These are phyloP conservation scores for Hyphodiscus hymeniophilus DNA, from an alignment of 495 filamentous ascomycete genomes.

Conservation along the genomic window DNA sequence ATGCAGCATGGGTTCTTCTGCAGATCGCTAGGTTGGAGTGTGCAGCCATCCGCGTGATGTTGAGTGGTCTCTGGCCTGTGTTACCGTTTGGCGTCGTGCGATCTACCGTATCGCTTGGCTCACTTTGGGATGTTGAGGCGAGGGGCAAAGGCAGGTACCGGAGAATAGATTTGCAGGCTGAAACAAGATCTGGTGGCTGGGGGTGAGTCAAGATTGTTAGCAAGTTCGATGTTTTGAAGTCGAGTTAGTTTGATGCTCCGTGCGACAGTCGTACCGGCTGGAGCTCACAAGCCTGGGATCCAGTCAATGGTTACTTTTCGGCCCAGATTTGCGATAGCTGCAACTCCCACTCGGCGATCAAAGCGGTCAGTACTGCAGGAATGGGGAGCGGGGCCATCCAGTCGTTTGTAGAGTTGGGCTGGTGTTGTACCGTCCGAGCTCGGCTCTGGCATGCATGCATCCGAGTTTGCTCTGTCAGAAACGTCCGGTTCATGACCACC, in stretches of 20 bases:
- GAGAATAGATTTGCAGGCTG: background rate
- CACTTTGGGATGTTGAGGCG: background rate
- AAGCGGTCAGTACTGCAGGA: conserved; percentile 7
- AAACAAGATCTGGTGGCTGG: conserved; percentile 6
- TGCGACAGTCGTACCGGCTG: background rate
- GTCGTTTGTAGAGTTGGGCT: conserved; percentile 13
- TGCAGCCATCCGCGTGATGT: background rate
- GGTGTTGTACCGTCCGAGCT: conserved; percentile 8
- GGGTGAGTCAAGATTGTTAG: background rate
- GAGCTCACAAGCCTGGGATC: background rate
- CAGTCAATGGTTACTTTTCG: background rate
- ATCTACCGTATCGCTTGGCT: background rate
- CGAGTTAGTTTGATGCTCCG: background rate
- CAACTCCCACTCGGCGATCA: conserved; percentile 4
- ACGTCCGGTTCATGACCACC: background rate
- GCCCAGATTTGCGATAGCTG: background rate
- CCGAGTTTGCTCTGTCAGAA: conserved; percentile 19
- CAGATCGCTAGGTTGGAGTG: conserved; percentile 3
- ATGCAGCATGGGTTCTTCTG: conserved; percentile 3
- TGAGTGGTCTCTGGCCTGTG: background rate
- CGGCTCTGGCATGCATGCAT: conserved; percentile 12
- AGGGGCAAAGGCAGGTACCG: background rate
- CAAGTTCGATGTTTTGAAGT: too few relatives aligned
- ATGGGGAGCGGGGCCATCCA: background rate
- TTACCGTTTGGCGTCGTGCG: conserved; percentile 2